These are phyloP conservation scores for Arabis hirsuta DNA, from an alignment of 345 rosid species.

Conservation along the genomic window DNA sequence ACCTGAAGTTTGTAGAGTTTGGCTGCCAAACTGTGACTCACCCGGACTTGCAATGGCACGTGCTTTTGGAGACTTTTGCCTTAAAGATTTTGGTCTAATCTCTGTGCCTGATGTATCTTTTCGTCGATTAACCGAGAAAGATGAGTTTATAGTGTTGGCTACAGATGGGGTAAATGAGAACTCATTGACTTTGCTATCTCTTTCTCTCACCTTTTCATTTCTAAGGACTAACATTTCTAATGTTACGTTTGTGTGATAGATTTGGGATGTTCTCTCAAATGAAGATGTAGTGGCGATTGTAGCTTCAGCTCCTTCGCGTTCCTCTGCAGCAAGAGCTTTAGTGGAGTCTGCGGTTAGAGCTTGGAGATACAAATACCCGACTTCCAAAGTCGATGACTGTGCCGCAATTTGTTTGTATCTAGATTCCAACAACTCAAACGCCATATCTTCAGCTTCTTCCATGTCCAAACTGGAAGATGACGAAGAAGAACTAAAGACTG, in stretches of 20 bases:
- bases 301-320: conserved; percentile 69
- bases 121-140: conserved; percentile 67
- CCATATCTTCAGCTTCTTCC: conserved; percentile 52
- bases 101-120: conserved; percentile 90
- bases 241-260: conserved; percentile 47
- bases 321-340: conserved; percentile 77
- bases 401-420: conserved; percentile 97
- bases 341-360: conserved; percentile 87
- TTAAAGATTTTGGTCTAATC: conserved; percentile 93
- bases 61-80: conserved; percentile 98
- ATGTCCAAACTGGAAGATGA: conserved; percentile 45
- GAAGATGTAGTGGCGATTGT: conserved; percentile 83
- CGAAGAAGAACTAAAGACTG: conserved; percentile 46
- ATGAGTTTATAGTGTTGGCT: conserved; percentile 93
- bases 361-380: conserved; percentile 92
- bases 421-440: conserved; percentile 46
- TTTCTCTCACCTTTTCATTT: background rate
- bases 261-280: conserved; percentile 97
- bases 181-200: background rate
- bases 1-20: conserved; percentile 95
- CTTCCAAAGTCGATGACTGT: conserved; percentile 95
- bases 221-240: background rate
- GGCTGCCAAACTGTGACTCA: conserved; percentile 92
- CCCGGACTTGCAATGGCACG: conserved; percentile 99
- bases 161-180: conserved; percentile 83